Base-by-base conservation (phyloP, 305 asterid genomes). In the Fraxinus nigra region DNA sequence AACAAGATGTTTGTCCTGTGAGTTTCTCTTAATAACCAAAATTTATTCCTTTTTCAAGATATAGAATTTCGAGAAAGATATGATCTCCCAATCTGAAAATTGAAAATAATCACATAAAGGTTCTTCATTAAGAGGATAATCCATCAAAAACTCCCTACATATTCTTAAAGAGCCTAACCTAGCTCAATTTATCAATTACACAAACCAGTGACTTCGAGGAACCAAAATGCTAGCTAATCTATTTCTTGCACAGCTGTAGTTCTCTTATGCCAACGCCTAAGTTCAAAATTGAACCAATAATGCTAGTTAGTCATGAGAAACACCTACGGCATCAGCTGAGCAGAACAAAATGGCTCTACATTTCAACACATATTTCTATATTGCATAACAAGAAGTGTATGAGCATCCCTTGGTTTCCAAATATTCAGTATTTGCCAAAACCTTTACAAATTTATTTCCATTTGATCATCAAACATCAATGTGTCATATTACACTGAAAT, bases 381-480 rank as follows among this genome's bases (percentile, higher is more conserved):
- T 72, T 35, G 35, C 26, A 70, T 74, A 37, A 30, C 43, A 82
- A 59, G 13, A 48, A 26, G 40, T 18, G 37, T 46, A 1, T 73
- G 34, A 59, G 1, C 26, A 51, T 51, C 61, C 20, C 61, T 51
- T 82, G 33, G 56, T 80, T 30, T 78, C 54, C 73, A 75, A 59
- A 59, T 59, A 59, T 82, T 78, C 81, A 76, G 18, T 76, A 35
- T 75, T 61, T 30, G 74, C 76, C 79, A 79, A 70, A 69, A 56
- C 26, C 70, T 28, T 10, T 70, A 26, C 63, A 46, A 26, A 46
- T 74, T 22, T 75, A 82, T 54, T 61, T 13, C 70, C 74, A 78
- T 75, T n/a, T 54, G 46, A 69, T 22, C 78, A 63, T 65, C 73
- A 65, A 65, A 65, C 75, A 46, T 51, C 54, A 20, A 40, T 74